Percentiles rank a stretch among this genome's conserved stretches.
Conservation (phyloP, 176 grass and related monocot genomes). For the sorghum (Sorghum bicolor) region DNA sequence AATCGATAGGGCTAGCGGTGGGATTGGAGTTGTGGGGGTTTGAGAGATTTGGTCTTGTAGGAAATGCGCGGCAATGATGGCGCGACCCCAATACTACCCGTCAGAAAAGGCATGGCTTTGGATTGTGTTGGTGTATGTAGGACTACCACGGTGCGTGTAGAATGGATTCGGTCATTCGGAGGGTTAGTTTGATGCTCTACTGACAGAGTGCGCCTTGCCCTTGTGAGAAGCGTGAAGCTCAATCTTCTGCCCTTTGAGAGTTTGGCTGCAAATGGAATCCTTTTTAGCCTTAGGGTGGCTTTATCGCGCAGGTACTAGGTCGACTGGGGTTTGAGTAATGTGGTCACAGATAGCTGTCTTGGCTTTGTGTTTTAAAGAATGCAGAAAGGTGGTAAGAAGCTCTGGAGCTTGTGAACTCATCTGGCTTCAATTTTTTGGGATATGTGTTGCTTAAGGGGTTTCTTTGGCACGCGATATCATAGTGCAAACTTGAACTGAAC, state of each 20-base stretch:
- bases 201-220: neutral
- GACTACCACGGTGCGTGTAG: neutral
- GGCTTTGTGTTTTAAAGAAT: conserved; percentile 3
- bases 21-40: conserved; percentile 11
- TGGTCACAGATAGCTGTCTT: neutral
- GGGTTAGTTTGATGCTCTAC: conserved; percentile 2
- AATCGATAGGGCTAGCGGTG: conserved; percentile 7
- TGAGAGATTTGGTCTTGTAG: conserved; percentile 7
- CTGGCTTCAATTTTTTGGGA: neutral
- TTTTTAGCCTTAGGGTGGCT: neutral
- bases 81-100: neutral
- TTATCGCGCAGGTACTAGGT: neutral
- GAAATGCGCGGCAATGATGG: conserved; percentile 17
- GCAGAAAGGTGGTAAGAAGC: neutral
- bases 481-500: neutral
- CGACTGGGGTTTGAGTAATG: conserved; percentile 14
- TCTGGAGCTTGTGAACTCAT: neutral
- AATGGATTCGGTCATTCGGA: neutral
- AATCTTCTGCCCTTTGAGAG: neutral
- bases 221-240: neutral
- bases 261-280: neutral
- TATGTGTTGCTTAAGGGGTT: neutral
- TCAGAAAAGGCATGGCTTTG: neutral
- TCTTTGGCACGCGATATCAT: neutral
- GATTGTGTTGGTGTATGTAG: neutral